These are phyloP conservation scores for Tulasnella sp. DNA, from an alignment of 768 basidiomycete genomes.

Conservation along the genomic window DNA sequence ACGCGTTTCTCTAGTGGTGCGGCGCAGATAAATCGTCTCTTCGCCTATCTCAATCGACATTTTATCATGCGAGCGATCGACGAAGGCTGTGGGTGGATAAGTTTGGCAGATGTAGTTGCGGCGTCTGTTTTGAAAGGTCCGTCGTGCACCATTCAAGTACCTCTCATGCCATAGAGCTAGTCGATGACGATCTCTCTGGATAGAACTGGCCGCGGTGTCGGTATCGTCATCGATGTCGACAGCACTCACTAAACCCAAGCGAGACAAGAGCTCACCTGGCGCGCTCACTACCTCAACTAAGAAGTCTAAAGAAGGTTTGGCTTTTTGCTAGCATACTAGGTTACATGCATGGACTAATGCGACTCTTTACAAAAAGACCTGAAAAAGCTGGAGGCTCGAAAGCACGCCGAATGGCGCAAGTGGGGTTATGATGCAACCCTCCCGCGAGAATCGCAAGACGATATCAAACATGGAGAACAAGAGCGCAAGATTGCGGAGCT, in stretches of 20 bases:
- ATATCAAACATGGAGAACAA: constrained; percentile 5
- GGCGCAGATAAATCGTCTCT: constrained; percentile 16
- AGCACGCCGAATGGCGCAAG: constrained; percentile 16
- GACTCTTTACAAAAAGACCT: constrained; percentile 3
- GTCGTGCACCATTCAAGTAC: not conserved
- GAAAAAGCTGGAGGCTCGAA: constrained; percentile 15
- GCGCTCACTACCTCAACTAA: not conserved
- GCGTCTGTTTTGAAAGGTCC: constrained; percentile 11
- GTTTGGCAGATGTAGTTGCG: constrained; percentile 15
- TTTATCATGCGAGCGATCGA: constrained; percentile 17
- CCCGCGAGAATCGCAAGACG: not conserved
- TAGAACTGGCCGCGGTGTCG: constrained; percentile 9
- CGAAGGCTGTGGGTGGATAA: constrained; percentile 19
- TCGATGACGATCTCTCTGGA: not conserved
- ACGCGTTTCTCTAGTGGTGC: constrained; percentile 16
- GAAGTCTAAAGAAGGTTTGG: constrained; percentile 13
- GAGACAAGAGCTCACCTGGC: not conserved
- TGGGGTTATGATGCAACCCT: constrained; percentile 15
- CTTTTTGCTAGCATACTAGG: too few species aligned
- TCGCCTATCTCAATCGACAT: constrained; percentile 19
- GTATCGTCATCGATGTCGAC: not conserved
- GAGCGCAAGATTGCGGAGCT: constrained; percentile 11
- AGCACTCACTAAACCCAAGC: not conserved
- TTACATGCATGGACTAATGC: too few species aligned
- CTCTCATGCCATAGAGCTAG: not conserved